Conservation (phyloP, 2,329 filamentous ascomycete genomes). For the Monilinia aucupariae region DNA sequence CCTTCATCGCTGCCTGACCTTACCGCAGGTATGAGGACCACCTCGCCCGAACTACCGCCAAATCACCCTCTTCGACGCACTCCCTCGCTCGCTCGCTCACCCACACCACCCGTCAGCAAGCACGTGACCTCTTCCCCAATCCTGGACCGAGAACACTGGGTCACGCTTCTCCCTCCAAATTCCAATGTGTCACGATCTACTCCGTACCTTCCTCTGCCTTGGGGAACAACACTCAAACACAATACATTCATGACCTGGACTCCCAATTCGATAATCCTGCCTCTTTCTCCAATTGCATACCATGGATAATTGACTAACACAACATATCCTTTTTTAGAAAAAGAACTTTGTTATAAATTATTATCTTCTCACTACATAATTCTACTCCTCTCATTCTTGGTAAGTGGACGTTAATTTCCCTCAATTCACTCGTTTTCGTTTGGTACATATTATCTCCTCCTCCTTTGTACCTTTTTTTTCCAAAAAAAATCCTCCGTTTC, state of each 20-base stretch:
- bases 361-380: neutral
- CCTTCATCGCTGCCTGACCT: constrained; percentile 5
- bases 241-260: neutral
- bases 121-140: neutral
- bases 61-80: neutral
- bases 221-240: neutral
- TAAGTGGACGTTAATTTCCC: neutral
- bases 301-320: constrained; percentile 10
- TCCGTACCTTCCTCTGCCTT: neutral
- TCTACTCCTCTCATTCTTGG: neutral
- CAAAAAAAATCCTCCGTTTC: neutral
- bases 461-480: constrained; percentile 7
- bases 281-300: neutral
- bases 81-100: neutral
- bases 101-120: neutral
- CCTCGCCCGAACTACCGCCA: neutral
- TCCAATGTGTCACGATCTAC: neutral
- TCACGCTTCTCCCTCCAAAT: neutral
- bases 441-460: neutral
- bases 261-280: constrained; percentile 2
- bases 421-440: neutral
- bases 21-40: too few relatives aligned
- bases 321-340: constrained; percentile 4
- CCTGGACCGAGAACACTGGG: neutral
- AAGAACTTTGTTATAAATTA: neutral